Evolutionary conservation across 805 yeast genomes (phyloP).

Genomic region (Kodamaea laetipori): DNA sequence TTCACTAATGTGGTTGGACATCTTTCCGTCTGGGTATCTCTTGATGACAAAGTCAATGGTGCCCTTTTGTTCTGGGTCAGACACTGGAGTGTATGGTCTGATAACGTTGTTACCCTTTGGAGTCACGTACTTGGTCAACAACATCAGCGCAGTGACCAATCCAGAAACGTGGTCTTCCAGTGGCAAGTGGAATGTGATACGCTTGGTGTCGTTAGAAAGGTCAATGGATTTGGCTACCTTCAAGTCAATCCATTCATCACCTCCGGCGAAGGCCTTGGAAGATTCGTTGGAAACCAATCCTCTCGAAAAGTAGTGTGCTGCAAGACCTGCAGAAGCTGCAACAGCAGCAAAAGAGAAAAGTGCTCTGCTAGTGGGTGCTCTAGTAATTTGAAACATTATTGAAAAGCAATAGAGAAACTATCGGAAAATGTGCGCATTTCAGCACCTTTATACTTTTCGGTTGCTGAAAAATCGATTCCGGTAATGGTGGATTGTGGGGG

Average conservation of each 20-base stretch:
- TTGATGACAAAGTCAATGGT: conserved; percentile 78
- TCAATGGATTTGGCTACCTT: conserved; percentile 49
- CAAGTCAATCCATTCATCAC: conserved; percentile 71
- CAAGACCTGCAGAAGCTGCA: conserved; percentile 37
- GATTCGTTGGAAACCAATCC: conserved; percentile 36
- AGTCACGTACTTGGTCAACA: conserved; percentile 79
- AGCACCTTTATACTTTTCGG: conserved; percentile 2
- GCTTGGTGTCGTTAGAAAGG: conserved; percentile 64
- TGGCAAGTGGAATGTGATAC: conserved; percentile 70
- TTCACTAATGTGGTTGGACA: conserved; percentile 69
- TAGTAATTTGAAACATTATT: conserved; percentile 10
- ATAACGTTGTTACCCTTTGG: conserved; percentile 84
- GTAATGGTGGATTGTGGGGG: conserved; percentile 7
- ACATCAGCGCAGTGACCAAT: conserved; percentile 72
- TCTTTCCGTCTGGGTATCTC: conserved; percentile 81
- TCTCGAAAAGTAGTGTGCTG: conserved; percentile 31
- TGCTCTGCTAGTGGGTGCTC: conserved; percentile 24
- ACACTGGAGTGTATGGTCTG: conserved; percentile 87
- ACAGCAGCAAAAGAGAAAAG: conserved; percentile 31
- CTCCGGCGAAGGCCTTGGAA: conserved; percentile 57
- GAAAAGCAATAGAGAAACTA: background rate
- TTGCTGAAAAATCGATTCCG: conserved; percentile 18
- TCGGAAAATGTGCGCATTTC: conserved; percentile 3
- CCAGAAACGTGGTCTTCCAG: conserved; percentile 71
- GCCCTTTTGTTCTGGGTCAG: conserved; percentile 71